Conservation (phyloP, 202 grass and related monocot genomes). For the Schoenoplectus tabernaemontani region DNA sequence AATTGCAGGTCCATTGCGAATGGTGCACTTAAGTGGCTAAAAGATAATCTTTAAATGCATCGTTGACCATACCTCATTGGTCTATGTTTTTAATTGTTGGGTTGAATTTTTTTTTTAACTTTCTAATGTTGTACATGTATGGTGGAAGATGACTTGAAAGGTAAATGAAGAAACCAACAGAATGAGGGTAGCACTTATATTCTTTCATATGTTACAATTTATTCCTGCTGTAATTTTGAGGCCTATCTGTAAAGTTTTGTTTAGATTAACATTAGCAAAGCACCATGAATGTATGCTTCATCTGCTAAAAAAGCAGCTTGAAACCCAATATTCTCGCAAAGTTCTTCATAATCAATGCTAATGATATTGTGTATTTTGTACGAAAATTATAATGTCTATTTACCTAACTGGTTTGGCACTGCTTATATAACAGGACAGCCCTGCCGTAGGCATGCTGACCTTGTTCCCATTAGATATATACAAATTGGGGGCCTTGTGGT, state of each 20-base stretch:
- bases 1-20: conserved; percentile 43
- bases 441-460: neutral
- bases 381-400: neutral
- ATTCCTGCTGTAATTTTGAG: conserved; percentile 4
- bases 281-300: neutral
- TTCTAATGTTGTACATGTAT: neutral
- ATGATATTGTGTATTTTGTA: neutral
- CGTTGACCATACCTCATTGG: neutral
- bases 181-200: conserved; percentile 10
- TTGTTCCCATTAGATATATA: neutral
- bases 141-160: neutral
- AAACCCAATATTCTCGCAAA: neutral
- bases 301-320: neutral
- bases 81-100: neutral
- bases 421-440: neutral
- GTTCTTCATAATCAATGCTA: neutral
- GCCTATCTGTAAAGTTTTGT: conserved; percentile 16
- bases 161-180: conserved; percentile 1
- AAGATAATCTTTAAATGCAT: conserved; percentile 45
- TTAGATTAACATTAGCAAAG: conserved; percentile 11
- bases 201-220: conserved; percentile 9
- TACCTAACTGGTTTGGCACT: neutral
- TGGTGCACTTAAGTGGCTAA: conserved; percentile 59
- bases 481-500: neutral
- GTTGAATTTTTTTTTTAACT: neutral